Percentiles rank a stretch among this genome's conserved stretches.
These are phyloP conservation scores for Codiaeum variegatum DNA, from an alignment of 441 rosid genomes.

Conservation along the genomic window DNA sequence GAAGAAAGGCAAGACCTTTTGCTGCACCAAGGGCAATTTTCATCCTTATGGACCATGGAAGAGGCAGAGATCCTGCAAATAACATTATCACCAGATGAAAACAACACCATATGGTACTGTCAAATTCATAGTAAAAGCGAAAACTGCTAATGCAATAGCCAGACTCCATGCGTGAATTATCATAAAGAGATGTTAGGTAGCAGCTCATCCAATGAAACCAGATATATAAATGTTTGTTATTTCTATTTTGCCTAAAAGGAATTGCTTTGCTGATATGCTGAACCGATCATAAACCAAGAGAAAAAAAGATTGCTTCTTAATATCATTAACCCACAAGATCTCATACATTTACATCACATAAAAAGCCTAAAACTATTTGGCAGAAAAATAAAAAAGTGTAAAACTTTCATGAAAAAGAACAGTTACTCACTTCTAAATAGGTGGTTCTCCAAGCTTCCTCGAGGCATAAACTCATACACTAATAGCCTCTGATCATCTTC, in stretches of 20 bases:
- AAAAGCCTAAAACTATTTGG: constrained; percentile 10
- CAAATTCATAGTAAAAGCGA: constrained; percentile 1
- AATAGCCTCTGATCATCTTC: constrained; percentile 96
- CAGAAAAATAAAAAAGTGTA: too few relatives aligned
- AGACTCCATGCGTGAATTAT: not conserved
- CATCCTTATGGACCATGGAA: constrained; percentile 91
- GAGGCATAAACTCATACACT: constrained; percentile 94
- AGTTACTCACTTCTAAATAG: constrained; percentile 74
- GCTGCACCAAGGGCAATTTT: constrained; percentile 92
- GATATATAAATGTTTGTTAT: not conserved
- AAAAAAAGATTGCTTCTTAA: not conserved
- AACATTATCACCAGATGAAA: constrained; percentile 11
- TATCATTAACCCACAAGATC: not conserved
- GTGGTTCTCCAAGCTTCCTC: constrained; percentile 96
- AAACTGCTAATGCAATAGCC: constrained; percentile 1
- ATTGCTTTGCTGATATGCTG: not conserved
- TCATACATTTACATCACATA: not conserved
- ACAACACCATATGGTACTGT: not conserved
- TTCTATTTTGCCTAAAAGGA: not conserved
- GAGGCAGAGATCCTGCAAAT: constrained; percentile 72
- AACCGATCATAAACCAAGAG: not conserved
- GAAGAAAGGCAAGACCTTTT: constrained; percentile 87
- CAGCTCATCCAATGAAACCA: not conserved
- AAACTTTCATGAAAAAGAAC: too few relatives aligned
- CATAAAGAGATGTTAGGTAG: not conserved